phyloP scores from a whole-genome alignment of 192 early-diverging fungal species.

The Dispira parvispora region DNA sequence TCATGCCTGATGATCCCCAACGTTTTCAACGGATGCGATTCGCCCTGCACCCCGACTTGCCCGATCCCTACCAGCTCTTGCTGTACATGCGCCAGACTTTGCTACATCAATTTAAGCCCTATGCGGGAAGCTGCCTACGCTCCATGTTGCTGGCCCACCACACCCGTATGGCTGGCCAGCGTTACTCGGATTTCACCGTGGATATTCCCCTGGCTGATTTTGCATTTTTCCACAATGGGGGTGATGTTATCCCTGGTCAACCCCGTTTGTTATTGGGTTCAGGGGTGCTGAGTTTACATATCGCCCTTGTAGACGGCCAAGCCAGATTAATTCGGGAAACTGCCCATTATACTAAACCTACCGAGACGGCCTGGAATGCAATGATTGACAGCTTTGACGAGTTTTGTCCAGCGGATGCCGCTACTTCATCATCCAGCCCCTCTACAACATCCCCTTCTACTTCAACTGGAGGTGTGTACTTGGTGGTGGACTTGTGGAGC shows the following conservation, averaged over 20 bases:
- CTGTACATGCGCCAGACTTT: slow-evolving; percentile 1
- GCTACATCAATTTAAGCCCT: not conserved
- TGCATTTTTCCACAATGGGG: slow-evolving; percentile 7
- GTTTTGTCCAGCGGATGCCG: not conserved
- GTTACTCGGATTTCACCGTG: not conserved
- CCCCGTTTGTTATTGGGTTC: slow-evolving; percentile 1
- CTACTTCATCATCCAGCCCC: not conserved
- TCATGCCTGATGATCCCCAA: not conserved
- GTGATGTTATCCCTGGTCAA: too few species aligned
- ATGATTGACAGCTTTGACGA: not conserved
- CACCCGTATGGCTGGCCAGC: not conserved
- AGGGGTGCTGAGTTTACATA: not conserved
- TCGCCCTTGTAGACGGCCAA: not conserved
- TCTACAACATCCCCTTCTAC: not conserved
- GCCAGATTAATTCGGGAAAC: not conserved
- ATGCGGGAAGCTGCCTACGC: slow-evolving; percentile 4
- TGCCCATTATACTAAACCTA: not conserved
- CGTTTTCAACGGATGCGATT: not conserved
- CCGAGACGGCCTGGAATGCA: not conserved
- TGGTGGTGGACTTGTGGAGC: slow-evolving; percentile 1
- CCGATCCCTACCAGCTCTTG: slow-evolving; percentile 5
- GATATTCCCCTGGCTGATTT: slow-evolving; percentile 10
- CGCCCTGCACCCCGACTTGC: slow-evolving; percentile 3
- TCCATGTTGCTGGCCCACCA: slow-evolving; percentile 2
- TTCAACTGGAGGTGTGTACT: not conserved